Evolutionary conservation across 768 basidiomycete genomes (phyloP), one percentile per base, ranked within the genome.

Genomic region (Mycena rosella): DNA sequence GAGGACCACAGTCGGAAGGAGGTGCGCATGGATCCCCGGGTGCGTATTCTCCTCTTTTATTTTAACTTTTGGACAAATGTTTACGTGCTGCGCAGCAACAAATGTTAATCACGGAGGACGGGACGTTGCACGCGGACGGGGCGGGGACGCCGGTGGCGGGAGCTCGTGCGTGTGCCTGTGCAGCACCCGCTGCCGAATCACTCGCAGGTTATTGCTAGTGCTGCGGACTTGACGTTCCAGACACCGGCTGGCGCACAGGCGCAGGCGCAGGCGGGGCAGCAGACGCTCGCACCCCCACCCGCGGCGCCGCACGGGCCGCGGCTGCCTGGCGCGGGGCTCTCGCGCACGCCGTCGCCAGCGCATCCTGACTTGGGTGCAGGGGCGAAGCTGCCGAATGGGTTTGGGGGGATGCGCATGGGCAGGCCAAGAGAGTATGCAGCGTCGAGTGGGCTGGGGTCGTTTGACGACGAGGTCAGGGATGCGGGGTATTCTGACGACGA

Each of bases 271-370:
- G 18, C 18, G 9, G n/a, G n/a, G n/a, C 54, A 57, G 24, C 47
- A 74, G 68, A 67, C 76, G 7, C 84, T 92, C 26, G 89, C 86
- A 0, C 89, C 91, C 2, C 93, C 91, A 2, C 90, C 88, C 22
- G 82, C 85, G 15, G 88, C 87, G 3, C 92, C 92, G 1, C 85
- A 90, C 58, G 93, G 93, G 32, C n/a, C n/a, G n/a, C 91, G 92
- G 26, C 86, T 84, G 1, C 91, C 89, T 1, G 82, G 81, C 13
- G 87, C 83, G 52, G 45, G 76, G 0, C 71, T 84, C 10, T 91
- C 93, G 15, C 85, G 91, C 29, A 89, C 92, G 22, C 91, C 94
- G 17, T 93, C 93, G 11, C 93, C 88, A 5, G 44, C 44, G 29
- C 83, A 85, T 26, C 75, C 74, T 26, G 67, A 71, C 65, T 36